These are phyloP conservation scores for Geotrichum fermentans DNA, from an alignment of 1,139 yeast species.

Conservation along the genomic window DNA sequence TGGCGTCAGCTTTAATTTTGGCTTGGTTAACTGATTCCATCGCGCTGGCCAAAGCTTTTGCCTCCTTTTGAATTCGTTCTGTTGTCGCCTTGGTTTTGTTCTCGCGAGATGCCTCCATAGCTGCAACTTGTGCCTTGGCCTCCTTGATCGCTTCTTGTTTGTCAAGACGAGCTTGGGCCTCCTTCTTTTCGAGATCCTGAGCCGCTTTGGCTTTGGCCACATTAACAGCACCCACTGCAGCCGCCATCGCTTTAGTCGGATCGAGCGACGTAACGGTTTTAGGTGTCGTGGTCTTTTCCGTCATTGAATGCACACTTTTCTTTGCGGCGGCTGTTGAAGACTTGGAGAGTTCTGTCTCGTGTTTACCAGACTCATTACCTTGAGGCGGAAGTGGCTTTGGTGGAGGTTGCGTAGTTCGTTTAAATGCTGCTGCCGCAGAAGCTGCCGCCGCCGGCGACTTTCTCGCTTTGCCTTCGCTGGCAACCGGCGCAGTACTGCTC, in stretches of 20 bases:
- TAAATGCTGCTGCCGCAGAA: slow-evolving; percentile 10
- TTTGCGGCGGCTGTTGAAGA: neutral
- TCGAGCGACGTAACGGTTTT: neutral
- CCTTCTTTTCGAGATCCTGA: neutral
- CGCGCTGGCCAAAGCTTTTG: neutral
- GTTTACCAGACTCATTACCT: neutral
- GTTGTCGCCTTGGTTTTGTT: neutral
- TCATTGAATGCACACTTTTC: no score
- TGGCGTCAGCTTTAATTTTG: neutral
- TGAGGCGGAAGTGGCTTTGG: neutral
- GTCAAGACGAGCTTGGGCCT: neutral
- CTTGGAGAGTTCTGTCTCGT: neutral
- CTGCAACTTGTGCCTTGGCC: slow-evolving; percentile 10
- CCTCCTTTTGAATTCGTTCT: neutral
- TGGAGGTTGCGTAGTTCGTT: neutral
- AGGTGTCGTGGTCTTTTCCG: no score
- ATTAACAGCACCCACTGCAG: slow-evolving; percentile 4
- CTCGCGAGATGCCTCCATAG: slow-evolving; percentile 9
- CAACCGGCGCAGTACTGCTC: neutral
- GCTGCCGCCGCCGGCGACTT: slow-evolving; percentile 6
- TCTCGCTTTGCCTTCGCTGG: neutral
- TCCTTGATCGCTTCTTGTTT: neutral
- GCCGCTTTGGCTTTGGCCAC: slow-evolving; percentile 1
- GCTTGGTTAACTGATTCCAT: neutral
- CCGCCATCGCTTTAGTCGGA: neutral